Evolutionary conservation across 345 rosid species (phyloP), one percentile per base, ranked within the genome.

Genomic region (Eutrema yunnanense): DNA sequence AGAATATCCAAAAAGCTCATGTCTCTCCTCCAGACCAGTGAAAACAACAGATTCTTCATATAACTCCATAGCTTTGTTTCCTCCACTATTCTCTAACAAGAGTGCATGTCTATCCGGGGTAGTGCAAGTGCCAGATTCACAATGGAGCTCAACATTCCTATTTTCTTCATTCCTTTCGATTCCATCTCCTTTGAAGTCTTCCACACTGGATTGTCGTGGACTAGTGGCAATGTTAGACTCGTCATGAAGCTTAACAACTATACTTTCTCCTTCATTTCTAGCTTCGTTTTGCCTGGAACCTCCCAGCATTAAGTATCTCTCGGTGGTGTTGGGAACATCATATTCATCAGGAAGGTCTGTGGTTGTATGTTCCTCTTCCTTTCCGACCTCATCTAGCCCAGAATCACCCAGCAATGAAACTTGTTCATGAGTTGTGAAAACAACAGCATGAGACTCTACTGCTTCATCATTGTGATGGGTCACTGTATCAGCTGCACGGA

Each of bases 361-460:
- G 46, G 61, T 0, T 48, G 51, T 60, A 11, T 49, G 51, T 0
- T 40, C 60, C 26, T 40, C 47, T 49, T 71, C 34, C 41, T 60
- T 69, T 58, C 47, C 37, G 8, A 22, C 51, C 9, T 49, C 42
- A 71, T 48, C 34, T 50, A 60, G 14, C 60, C 33, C 40, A 57
- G 48, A 29, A 37, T 9, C 55, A 22, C 41, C 52, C 11, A 53
- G 14, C 11, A n/a, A 9, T 57, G 27, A 3, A 46, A 22, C 47
- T 9, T 58, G 10, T 36, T 47, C 57, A 50, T 68, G 52, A 61
- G 51, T 60, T 29, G 67, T 71, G 42, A 49, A 60, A 61, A 50
- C 26, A 49, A 50, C 13, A 50, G 1, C 40, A 30, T 27, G 40
- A 29, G 68, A 71, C 62, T 62, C 44, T 52, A 12, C 53, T 14